Evolutionary conservation across 768 basidiomycete species (phyloP), one percentile per base, ranked within the genome.

Genomic region (Glaciozyma antarctica): DNA sequence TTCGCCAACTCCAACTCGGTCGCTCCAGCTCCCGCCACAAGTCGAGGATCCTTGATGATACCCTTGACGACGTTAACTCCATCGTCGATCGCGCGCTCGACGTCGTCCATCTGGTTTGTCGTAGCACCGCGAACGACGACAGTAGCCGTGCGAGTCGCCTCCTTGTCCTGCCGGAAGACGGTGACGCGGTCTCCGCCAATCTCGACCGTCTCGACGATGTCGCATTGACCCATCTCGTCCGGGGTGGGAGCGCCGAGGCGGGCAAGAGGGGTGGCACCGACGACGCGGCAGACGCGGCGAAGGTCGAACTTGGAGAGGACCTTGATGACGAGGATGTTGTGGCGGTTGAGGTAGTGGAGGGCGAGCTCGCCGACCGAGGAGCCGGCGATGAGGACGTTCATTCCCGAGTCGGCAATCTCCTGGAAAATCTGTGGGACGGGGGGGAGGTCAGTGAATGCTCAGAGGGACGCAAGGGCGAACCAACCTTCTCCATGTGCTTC

Each of bases 121-220:
- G 95, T 99, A 41, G 95, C 94, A 1, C 95, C 95, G 19, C 95
- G 84, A 51, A 99, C 80, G 24, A 99, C 90, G 76, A 99, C 88
- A 21, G 94, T 99, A 34, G 95, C 87, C 10, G 89, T 88, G 77
- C 85, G 87, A 75, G 93, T 90, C 69, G 82, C 85, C 7, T 80
- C 80, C 19, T 90, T 86, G 34, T 85, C 88, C 75, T 99, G 95
- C 21, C 95, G 82, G 64, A 99, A 83, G 1, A 99, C 95, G 0
- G 93, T 98, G 58, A 98, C 95, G 63, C 94, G 86, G 78, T 99
- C 95, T 8, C 95, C 94, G 52, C 95, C 95, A 72, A 99, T 87
- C 77, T 99, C 95, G 64, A 86, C 84, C 32, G 88, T 90, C 81
- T 99, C 95, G 75, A 98, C 88, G 26, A 98, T 81, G 74, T 97